A percentile compares a stretch with the other conserved stretches of the same genome.
These are phyloP conservation scores for Chalaropsis thielavioides DNA, from an alignment of 2,329 filamentous ascomycete species.

Conservation along the genomic window DNA sequence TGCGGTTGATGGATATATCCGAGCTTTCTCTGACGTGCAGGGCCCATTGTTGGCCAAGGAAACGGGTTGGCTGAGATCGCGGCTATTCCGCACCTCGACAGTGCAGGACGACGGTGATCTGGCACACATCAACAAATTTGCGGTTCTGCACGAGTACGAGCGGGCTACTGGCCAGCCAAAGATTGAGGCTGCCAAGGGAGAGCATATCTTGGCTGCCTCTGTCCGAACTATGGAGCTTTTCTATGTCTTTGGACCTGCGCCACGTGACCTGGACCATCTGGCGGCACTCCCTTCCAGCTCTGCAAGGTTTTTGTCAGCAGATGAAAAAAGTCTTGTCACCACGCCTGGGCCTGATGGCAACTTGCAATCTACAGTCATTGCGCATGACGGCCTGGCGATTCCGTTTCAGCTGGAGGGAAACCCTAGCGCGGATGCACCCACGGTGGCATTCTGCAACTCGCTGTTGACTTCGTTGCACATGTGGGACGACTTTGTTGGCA, in stretches of 20 bases:
- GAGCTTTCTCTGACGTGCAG: slow-evolving; percentile 29
- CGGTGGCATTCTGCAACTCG: slow-evolving; percentile 65
- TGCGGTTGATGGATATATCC: slow-evolving; percentile 54
- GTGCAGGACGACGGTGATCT: slow-evolving; percentile 37
- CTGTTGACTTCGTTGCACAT: slow-evolving; percentile 65
- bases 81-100: slow-evolving; percentile 50
- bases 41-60: background rate
- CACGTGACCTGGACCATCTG: slow-evolving; percentile 50
- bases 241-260: slow-evolving; percentile 64
- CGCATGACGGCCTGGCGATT: slow-evolving; percentile 51
- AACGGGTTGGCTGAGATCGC: slow-evolving; percentile 63
- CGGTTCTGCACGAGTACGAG: slow-evolving; percentile 60
- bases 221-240: slow-evolving; percentile 55
- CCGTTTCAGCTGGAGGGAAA: slow-evolving; percentile 66
- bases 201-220: slow-evolving; percentile 41
- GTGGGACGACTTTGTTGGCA: slow-evolving; percentile 60
- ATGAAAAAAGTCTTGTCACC: slow-evolving; percentile 28
- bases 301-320: slow-evolving; percentile 35
- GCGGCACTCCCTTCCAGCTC: slow-evolving; percentile 32
- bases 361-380: slow-evolving; percentile 47
- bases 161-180: slow-evolving; percentile 12
- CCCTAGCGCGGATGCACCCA: slow-evolving; percentile 48
- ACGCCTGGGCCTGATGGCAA: slow-evolving; percentile 37
- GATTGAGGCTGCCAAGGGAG: slow-evolving; percentile 47
- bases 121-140: slow-evolving; percentile 39